Conservation (phyloP, 345 rosid species). For the Moricandia moricandioides region DNA sequence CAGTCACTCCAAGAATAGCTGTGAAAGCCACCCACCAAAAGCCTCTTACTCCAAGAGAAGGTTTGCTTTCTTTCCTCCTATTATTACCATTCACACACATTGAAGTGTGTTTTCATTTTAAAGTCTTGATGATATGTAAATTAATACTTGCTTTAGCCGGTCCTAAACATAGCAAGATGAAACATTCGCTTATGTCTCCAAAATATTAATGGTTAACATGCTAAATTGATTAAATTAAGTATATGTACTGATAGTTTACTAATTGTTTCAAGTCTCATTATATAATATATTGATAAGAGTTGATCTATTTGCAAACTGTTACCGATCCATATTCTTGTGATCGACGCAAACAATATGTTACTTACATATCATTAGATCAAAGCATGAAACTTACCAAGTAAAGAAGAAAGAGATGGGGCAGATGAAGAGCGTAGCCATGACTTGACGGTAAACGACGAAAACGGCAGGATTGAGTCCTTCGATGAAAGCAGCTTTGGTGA, state of each 20-base stretch:
- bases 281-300: background rate
- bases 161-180: background rate
- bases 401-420: constrained; percentile 38
- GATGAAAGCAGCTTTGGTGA: constrained; percentile 38
- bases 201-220: background rate
- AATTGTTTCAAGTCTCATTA: background rate
- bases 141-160: background rate
- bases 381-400: constrained; percentile 15
- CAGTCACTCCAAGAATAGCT: constrained; percentile 40
- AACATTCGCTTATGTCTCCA: background rate
- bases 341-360: background rate
- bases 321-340: background rate
- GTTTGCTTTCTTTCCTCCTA: constrained; percentile 34
- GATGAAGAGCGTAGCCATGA: constrained; percentile 41
- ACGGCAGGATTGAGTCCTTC: constrained; percentile 42
- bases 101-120: background rate
- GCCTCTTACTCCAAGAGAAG: constrained; percentile 36
- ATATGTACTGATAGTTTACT: too few relatives aligned
- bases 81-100: background rate
- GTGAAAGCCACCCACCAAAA: constrained; percentile 42
- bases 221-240: background rate
- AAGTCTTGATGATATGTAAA: background rate
- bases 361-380: background rate
- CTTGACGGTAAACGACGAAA: constrained; percentile 47
- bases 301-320: background rate